A percentile compares a stretch with the other conserved stretches of the same genome.
Evolutionary conservation across 148 eudicot genomes (phyloP).

Genomic region (Amaranthus cruentus): DNA sequence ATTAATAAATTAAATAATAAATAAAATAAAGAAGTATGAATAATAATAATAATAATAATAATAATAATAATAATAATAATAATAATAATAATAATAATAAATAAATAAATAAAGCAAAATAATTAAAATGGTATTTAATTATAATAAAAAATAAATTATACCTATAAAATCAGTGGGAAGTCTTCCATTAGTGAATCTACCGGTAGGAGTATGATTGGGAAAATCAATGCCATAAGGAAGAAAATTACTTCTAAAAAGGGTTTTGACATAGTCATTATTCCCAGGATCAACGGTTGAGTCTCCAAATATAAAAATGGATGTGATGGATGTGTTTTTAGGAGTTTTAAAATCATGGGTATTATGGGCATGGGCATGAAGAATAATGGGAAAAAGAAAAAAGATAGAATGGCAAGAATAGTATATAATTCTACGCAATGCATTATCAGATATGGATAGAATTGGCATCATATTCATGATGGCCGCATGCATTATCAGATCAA

Average conservation of each 20-base stretch:
- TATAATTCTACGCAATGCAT: too few relatives aligned
- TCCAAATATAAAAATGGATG: conserved; percentile 56
- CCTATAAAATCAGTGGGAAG: conserved; percentile 52
- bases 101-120: not conserved
- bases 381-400: not conserved
- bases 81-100: not conserved
- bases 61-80: too few relatives aligned
- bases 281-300: conserved; percentile 86
- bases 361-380: not conserved
- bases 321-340: conserved; percentile 6
- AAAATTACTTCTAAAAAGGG: conserved; percentile 42
- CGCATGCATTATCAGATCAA: too few relatives aligned
- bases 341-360: not conserved
- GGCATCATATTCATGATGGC: too few relatives aligned
- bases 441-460: too few relatives aligned
- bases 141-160: not conserved
- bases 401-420: conserved; percentile 1
- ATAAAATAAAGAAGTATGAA: too few relatives aligned
- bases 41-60: too few relatives aligned
- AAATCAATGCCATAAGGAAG: conserved; percentile 57
- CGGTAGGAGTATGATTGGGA: conserved; percentile 36
- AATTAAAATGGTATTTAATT: not conserved
- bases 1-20: too few relatives aligned
- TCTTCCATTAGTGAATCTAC: conserved; percentile 54
- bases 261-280: conserved; percentile 46